These are phyloP conservation scores for Thinopyrum elongatum DNA, from an alignment of 176 grass and related monocot genomes.

Conservation along the genomic window DNA sequence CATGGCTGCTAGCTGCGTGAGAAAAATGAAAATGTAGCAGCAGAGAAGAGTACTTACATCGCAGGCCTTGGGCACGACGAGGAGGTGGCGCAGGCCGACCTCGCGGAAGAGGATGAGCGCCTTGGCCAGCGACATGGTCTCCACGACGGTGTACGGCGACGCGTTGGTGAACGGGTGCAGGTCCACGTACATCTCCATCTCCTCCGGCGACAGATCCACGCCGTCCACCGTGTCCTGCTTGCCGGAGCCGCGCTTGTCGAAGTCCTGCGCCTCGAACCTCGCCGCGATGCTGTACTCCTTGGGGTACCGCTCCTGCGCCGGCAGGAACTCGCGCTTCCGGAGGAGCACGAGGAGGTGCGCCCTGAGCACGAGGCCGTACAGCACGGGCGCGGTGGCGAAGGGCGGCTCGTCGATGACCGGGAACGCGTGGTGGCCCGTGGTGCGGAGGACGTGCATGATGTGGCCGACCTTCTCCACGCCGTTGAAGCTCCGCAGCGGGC, in stretches of 20 bases:
- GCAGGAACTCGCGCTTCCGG: constrained; percentile 64
- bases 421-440: constrained; percentile 85
- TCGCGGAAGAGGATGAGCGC: constrained; percentile 89
- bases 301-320: constrained; percentile 19
- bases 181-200: constrained; percentile 98
- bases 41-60: constrained; percentile 45
- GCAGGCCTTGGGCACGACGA: constrained; percentile 81
- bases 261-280: constrained; percentile 71
- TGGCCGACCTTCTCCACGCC: constrained; percentile 77
- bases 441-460: constrained; percentile 66
- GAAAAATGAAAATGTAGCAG: not conserved
- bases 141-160: constrained; percentile 90
- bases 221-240: constrained; percentile 65
- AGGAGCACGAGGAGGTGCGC: constrained; percentile 76
- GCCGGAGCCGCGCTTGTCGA: constrained; percentile 80
- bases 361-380: constrained; percentile 76
- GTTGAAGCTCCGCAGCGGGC: constrained; percentile 64
- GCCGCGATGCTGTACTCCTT: constrained; percentile 18
- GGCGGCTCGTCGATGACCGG: constrained; percentile 87
- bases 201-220: constrained; percentile 61
- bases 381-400: constrained; percentile 43
- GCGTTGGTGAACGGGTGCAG: constrained; percentile 91
- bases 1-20: not conserved
- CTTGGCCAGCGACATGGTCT: constrained; percentile 97
- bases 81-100: constrained; percentile 84